Evolutionary conservation across 805 yeast species (phyloP), one percentile per base, ranked within the genome.

Genomic region (Lipomyces japonicus): DNA sequence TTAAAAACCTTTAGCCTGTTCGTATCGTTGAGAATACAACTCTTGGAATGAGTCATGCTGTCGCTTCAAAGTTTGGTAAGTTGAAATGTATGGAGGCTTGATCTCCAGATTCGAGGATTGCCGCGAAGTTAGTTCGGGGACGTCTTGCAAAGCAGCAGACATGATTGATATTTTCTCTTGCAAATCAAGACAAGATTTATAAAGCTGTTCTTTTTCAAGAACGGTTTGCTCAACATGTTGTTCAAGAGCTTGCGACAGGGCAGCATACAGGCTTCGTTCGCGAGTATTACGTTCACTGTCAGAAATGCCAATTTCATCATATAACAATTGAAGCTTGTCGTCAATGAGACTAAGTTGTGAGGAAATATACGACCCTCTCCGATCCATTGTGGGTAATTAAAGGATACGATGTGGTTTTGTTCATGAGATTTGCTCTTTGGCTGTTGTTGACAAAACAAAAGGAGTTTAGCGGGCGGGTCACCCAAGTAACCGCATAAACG

Each of bases 211-310:
- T 16, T 63, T 55, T 45, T 66, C 69, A 12, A 55, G 44, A 4
- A 58, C 39, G 2, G 63, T 67, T 10, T 48, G 53, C 5, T 47
- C 31, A 16, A 66, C 61, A 31, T 66, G 65, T n/a, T 58, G 53
- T 24, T 64, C 65, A n/a, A 65, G 53, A 22, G 61, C 59, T 23
- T 53, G 53, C 6, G 61, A 50, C 6, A 66, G 59, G 10, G 58
- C 61, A 5, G 57, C 47, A 41, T 62, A 63, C 22, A 66, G 52
- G 32, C 50, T 35, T 26, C 57, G 47, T 40, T 65, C 68, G 3
- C 68, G 48, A 4, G 48, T 39, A 16, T 53, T 55, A 4, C 68
- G 58, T 30, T 64, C 62, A n/a, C 42, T 50, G 18, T 53, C 59
- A 9, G 53, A 28, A 10, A 59, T 50, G 19, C 62, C 62, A 19